Percentiles rank a stretch among this genome's conserved stretches.
phyloP scores from a whole-genome alignment of 2,329 filamentous ascomycete genomes.

The Gaeumannomyces sp. region DNA sequence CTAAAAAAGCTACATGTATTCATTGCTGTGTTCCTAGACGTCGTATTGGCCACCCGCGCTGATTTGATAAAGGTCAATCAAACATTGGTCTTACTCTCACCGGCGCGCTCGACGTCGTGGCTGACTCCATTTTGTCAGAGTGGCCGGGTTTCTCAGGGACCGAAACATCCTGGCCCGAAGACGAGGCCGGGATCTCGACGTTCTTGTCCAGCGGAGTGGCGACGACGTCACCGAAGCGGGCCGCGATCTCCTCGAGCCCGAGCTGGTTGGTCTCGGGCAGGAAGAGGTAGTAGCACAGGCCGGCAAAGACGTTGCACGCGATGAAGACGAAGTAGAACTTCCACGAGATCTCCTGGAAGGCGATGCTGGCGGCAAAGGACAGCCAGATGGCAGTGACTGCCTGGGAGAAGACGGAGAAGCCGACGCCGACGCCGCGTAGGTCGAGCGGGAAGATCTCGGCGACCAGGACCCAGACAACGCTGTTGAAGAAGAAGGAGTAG shows the following conservation, averaged over 20 bases:
- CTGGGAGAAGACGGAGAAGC: slow-evolving; percentile 32
- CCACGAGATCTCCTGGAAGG: slow-evolving; percentile 24
- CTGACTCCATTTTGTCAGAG: neutral
- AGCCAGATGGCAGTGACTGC: slow-evolving; percentile 27
- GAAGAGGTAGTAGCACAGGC: slow-evolving; percentile 26
- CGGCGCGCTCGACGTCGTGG: neutral
- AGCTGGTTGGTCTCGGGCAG: slow-evolving; percentile 28
- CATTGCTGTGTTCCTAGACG: too few relatives aligned
- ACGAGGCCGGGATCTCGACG: neutral
- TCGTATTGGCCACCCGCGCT: too few relatives aligned
- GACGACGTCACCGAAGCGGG: slow-evolving; percentile 24
- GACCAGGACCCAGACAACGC: slow-evolving; percentile 26
- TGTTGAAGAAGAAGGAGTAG: slow-evolving; percentile 29
- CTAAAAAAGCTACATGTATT: too few relatives aligned
- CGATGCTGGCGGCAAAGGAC: slow-evolving; percentile 21
- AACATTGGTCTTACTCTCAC: neutral
- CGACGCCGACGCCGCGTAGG: slow-evolving; percentile 54
- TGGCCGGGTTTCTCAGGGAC: neutral
- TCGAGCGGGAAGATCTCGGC: slow-evolving; percentile 39
- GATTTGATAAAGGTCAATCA: neutral
- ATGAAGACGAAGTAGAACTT: slow-evolving; percentile 29
- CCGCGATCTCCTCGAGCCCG: slow-evolving; percentile 27
- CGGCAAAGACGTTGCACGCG: slow-evolving; percentile 23
- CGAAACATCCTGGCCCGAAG: neutral
- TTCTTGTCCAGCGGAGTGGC: neutral